These are phyloP conservation scores for Cutaneotrichosporon arboriforme DNA, from an alignment of 1,284 basidiomycete genomes.

Conservation along the genomic window DNA sequence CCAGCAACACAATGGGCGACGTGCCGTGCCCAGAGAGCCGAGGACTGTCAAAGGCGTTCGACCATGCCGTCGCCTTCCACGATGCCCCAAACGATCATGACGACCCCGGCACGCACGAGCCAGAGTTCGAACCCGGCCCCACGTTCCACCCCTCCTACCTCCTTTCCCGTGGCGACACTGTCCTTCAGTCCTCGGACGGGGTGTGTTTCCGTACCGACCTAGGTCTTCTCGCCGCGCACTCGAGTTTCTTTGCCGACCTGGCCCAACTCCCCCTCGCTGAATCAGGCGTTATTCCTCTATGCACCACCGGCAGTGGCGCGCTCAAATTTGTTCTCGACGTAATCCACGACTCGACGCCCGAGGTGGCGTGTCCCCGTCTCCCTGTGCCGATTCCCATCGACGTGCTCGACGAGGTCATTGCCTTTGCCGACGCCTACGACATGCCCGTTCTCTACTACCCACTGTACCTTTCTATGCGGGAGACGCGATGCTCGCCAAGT, in stretches of 20 bases:
- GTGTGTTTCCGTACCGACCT: neutral
- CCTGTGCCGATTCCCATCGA: neutral
- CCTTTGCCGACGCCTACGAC: neutral
- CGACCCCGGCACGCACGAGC: too few relatives aligned
- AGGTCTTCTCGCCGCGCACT: neutral
- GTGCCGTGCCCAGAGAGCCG: too few relatives aligned
- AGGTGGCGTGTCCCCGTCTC: neutral
- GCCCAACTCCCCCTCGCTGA: neutral
- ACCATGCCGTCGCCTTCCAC: too few relatives aligned
- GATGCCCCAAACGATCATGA: too few relatives aligned
- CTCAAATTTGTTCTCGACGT: neutral
- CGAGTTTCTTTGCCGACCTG: conserved; percentile 8
- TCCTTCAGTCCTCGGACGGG: conserved; percentile 6
- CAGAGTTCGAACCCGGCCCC: too few relatives aligned
- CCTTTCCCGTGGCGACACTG: neutral
- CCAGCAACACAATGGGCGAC: too few relatives aligned
- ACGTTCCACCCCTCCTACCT: too few relatives aligned
- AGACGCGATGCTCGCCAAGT: too few relatives aligned
- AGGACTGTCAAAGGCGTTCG: too few relatives aligned
- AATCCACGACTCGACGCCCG: neutral
- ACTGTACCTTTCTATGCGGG: too few relatives aligned
- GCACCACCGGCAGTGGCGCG: neutral
- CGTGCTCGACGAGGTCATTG: neutral
- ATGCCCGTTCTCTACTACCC: too few relatives aligned
- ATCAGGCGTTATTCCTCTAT: neutral